Evolutionary conservation across 306 rosid species (phyloP).

Genomic region (Prinsepia uniflora): DNA sequence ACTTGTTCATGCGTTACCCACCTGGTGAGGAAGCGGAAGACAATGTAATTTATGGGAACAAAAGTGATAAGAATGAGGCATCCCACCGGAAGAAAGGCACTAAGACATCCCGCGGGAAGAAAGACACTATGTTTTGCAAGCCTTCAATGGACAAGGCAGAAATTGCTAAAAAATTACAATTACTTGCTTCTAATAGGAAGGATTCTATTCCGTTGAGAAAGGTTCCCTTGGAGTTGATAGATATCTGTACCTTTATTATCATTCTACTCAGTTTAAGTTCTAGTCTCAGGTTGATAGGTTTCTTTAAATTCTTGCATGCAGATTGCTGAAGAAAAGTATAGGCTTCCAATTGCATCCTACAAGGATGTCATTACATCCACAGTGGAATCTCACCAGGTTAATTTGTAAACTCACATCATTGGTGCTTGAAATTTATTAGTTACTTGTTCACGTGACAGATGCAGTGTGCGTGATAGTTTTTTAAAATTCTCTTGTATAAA

Average conservation of each 20-base stretch:
- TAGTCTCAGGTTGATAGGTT: constrained; percentile 16
- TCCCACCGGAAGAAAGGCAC: constrained; percentile 29
- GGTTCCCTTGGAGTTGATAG: constrained; percentile 36
- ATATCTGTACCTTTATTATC: constrained; percentile 14
- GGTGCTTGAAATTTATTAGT: constrained; percentile 14
- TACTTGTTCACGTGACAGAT: constrained; percentile 18
- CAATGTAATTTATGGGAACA: constrained; percentile 25
- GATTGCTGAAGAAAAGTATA: constrained; percentile 51
- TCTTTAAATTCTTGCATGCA: constrained; percentile 37
- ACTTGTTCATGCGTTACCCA: constrained; percentile 58
- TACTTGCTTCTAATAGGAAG: constrained; percentile 34
- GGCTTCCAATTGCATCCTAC: constrained; percentile 83
- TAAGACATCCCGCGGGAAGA: constrained; percentile 11
- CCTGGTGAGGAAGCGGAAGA: constrained; percentile 53
- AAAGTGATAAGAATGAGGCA: constrained; percentile 11
- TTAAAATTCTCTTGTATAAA: constrained; percentile 18
- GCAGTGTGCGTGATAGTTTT: constrained; percentile 21
- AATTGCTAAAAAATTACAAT: constrained; percentile 46
- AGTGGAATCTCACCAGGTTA: constrained; percentile 84
- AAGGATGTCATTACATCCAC: constrained; percentile 65
- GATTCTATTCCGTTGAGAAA: constrained; percentile 34
- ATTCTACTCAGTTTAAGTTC: background rate
- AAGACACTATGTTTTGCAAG: constrained; percentile 46
- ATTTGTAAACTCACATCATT: constrained; percentile 15
- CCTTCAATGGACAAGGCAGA: constrained; percentile 51